These are phyloP conservation scores for Stephanocyclus meneghinianus DNA, from an alignment of 352 stramenopile species.

Conservation along the genomic window DNA sequence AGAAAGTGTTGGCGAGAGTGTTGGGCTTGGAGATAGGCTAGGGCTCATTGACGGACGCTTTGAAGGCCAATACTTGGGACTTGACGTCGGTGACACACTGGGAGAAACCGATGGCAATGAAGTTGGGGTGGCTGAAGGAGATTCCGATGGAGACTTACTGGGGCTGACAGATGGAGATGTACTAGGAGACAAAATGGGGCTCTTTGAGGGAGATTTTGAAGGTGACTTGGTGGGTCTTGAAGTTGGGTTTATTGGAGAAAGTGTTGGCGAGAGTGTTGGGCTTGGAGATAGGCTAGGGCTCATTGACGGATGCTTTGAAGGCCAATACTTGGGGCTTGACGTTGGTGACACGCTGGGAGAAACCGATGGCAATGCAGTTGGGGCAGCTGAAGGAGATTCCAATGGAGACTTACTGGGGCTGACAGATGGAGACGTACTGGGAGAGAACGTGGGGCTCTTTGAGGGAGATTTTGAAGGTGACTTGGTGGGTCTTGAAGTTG, in stretches of 20 bases:
- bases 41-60: not conserved
- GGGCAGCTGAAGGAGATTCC: no score
- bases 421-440: not conserved
- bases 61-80: not conserved
- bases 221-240: not conserved
- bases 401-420: no score
- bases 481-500: not conserved
- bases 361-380: no score
- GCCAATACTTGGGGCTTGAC: not conserved
- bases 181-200: not conserved
- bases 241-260: not conserved
- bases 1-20: no score
- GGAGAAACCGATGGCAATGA: slow-evolving; percentile 7
- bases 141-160: not conserved
- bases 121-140: not conserved
- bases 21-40: not conserved
- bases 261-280: no score
- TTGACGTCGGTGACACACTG: no score
- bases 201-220: not conserved
- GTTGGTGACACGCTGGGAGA: no score
- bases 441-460: not conserved
- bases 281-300: not conserved
- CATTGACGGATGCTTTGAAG: no score
- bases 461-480: slow-evolving; percentile 3
- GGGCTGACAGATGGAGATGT: not conserved